A percentile compares a stretch with the other conserved stretches of the same genome.
These are phyloP conservation scores for Trametes cingulata DNA, from an alignment of 768 basidiomycete species.

Conservation along the genomic window DNA sequence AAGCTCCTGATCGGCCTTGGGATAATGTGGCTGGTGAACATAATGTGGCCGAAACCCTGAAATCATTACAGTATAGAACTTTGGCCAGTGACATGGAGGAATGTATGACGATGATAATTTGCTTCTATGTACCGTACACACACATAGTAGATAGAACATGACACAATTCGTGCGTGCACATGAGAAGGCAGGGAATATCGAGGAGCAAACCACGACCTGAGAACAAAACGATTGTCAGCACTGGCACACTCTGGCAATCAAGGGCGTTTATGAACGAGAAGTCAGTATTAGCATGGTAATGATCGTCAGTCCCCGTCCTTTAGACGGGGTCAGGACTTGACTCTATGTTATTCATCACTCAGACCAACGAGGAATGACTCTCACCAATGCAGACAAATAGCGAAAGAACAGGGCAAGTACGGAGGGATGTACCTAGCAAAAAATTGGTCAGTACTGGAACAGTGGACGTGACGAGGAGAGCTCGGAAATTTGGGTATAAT, in stretches of 20 bases:
- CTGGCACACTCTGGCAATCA: background rate
- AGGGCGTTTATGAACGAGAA: conserved; percentile 29
- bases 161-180: background rate
- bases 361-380: conserved; percentile 27
- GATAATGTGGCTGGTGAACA: conserved; percentile 66
- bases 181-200: background rate
- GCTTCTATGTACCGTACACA: background rate
- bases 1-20: conserved; percentile 43
- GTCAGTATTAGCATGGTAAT: conserved; percentile 90
- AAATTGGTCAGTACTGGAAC: conserved; percentile 16
- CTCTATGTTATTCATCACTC: conserved; percentile 79
- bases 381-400: conserved; percentile 32
- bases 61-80: background rate
- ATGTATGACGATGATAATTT: too few relatives aligned
- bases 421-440: background rate
- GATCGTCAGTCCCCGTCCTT: conserved; percentile 74
- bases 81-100: background rate
- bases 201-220: too few relatives aligned
- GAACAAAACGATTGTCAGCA: conserved; percentile 5
- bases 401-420: too few relatives aligned
- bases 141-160: background rate
- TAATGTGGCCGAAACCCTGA: conserved; percentile 49
- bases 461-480: conserved; percentile 29
- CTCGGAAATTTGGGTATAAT: conserved; percentile 95
- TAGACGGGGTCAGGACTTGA: conserved; percentile 86